Base-by-base conservation (phyloP, 2,329 filamentous ascomycete genomes). In the Aspergillus novoparasiticus region DNA sequence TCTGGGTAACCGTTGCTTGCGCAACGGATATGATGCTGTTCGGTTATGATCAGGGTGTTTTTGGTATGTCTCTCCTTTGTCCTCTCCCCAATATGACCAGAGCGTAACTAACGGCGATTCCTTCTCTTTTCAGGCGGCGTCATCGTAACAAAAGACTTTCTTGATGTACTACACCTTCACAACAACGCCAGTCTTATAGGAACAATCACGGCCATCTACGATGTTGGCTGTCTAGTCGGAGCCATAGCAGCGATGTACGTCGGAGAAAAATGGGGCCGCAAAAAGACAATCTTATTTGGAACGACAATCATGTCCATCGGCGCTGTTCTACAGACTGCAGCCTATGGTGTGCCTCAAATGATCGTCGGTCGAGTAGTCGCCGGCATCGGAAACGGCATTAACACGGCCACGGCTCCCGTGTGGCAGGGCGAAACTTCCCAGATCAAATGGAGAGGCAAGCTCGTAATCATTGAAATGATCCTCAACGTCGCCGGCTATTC, bases 161-260 rank as follows among this genome's bases (percentile, higher is more conserved):
- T 85, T 2, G 72, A 83, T 34, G 76, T 79, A 4, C 78, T 82
- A 32, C 68, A 81, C 55, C 76, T 85, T 4, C 72, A 67, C 45
- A 78, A 78, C 12, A 74, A 69, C 69, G 64, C 66, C 26, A 68
- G 57, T 26, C 34, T 59, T 10, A 43, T 64, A 11, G 63, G 61
- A 11, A 66, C 64, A 4, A 56, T 68, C 6, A 84, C 83, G 2
- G 84, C 85, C 4, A 82, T 86, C 57, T 87, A 87, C 72, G 84
- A 87, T 66, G 78, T 88, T 45, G 86, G 86, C 19, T 87, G 85
- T 68, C 87, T 88, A 69, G 73, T 87, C 57, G 86, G 86, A 23
- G 85, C 80, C 16, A 66, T 80, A 1, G 77, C 81, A 32, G 82
- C 86, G 59, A 73, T 71, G 36, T 67, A 59, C 19, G 69, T 83